phyloP scores from a whole-genome alignment of 805 yeast species.

The Cyberlindnera mycetangii region DNA sequence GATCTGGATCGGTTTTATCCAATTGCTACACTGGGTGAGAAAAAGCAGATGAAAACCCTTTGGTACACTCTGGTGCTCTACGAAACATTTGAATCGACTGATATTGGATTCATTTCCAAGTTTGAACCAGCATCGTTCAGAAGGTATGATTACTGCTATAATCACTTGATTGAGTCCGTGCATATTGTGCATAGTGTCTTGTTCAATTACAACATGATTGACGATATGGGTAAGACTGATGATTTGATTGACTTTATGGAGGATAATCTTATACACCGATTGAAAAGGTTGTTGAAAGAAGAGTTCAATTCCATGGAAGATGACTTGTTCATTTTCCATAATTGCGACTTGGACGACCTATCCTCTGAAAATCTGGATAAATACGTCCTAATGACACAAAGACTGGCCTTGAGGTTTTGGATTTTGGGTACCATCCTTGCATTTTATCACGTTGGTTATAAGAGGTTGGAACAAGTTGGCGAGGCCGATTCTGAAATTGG shows the following conservation, averaged over 20 bases:
- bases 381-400: conserved; percentile 12
- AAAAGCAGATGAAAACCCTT: conserved; percentile 15
- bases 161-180: conserved; percentile 14
- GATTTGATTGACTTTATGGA: conserved; percentile 16
- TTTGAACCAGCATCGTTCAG: conserved; percentile 17
- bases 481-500: conserved; percentile 5
- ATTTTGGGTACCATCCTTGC: conserved; percentile 11
- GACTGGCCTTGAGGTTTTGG: conserved; percentile 13
- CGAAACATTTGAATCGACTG: conserved; percentile 18
- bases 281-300: conserved; percentile 11
- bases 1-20: conserved; percentile 17
- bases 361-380: conserved; percentile 7
- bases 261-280: conserved; percentile 7
- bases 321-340: conserved; percentile 9
- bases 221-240: conserved; percentile 19
- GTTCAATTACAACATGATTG: conserved; percentile 18
- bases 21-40: conserved; percentile 5
- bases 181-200: conserved; percentile 16
- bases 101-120: conserved; percentile 19
- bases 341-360: conserved; percentile 10
- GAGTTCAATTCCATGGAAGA: conserved; percentile 11
- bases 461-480: conserved; percentile 19
- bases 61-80: conserved; percentile 18
- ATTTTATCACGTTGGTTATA: conserved; percentile 16
- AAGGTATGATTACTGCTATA: conserved; percentile 17